Conservation (phyloP, 176 grass and related monocot genomes). For the Triticum timopheevii region DNA sequence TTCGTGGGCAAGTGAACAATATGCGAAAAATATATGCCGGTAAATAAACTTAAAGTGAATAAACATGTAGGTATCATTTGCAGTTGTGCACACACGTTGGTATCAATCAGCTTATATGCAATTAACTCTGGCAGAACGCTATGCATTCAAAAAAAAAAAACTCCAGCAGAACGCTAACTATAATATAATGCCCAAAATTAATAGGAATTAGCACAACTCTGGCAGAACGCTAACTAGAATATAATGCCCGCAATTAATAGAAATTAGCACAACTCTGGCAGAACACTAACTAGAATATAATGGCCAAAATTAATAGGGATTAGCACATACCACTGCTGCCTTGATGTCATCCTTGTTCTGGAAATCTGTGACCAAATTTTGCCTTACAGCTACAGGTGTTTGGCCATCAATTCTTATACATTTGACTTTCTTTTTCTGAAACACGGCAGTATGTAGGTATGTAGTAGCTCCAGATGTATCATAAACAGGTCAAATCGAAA, state of each 20-base stretch:
- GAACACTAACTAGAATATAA: background rate
- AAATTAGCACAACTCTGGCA: background rate
- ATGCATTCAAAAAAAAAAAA: background rate
- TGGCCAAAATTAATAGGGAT: background rate
- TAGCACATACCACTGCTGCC: conserved; percentile 80
- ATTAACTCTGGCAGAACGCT: background rate
- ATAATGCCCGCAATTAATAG: too few relatives aligned
- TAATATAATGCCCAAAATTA: conserved; percentile 13
- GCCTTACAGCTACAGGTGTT: conserved; percentile 63
- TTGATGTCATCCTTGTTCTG: conserved; percentile 78
- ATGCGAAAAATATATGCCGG: background rate
- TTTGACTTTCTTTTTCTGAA: conserved; percentile 92
- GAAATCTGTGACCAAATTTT: conserved; percentile 79
- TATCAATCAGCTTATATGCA: background rate
- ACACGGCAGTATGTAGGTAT: background rate
- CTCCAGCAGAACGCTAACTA: background rate
- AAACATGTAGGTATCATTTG: background rate
- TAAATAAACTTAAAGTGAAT: too few relatives aligned
- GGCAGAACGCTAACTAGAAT: too few relatives aligned
- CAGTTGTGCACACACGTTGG: background rate
- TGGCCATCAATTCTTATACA: conserved; percentile 95
- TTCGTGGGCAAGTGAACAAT: background rate
- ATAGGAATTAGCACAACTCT: conserved; percentile 6
- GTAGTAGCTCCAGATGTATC: background rate
- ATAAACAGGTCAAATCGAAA: background rate